A percentile compares a stretch with the other conserved stretches of the same genome.
phyloP scores from a whole-genome alignment of 2,329 filamentous ascomycete species.

The Chaetothyriales sp. region DNA sequence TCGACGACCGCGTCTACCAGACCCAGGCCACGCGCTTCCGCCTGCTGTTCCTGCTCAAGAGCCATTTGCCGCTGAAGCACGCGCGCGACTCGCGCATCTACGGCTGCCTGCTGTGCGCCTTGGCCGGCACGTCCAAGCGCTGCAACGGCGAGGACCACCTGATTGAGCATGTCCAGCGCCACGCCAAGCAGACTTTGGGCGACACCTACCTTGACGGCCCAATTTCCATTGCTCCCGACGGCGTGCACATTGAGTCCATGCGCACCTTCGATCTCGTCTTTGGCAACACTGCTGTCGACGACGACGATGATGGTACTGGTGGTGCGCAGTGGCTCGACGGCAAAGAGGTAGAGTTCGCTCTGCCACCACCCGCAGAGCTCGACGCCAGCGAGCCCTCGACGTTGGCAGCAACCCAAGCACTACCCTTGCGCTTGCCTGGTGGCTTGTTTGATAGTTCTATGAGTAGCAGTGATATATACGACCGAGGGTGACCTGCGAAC shows the following conservation, averaged over 20 bases:
- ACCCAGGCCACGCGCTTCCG: constrained; percentile 6
- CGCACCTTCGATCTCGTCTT: constrained; percentile 9
- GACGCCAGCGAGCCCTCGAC: background rate
- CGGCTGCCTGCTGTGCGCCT: constrained; percentile 7
- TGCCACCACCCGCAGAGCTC: background rate
- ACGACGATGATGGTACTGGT: background rate
- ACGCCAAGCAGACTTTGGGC: constrained; percentile 1
- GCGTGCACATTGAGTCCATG: constrained; percentile 5
- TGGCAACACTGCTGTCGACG: background rate
- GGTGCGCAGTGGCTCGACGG: background rate
- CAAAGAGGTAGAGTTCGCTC: background rate
- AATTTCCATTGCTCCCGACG: constrained; percentile 4
- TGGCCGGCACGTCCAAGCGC: background rate
- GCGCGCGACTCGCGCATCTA: constrained; percentile 4
- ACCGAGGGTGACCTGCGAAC: too few relatives aligned
- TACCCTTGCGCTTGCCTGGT: too few relatives aligned
- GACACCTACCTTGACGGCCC: constrained; percentile 5
- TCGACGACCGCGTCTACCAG: constrained; percentile 7
- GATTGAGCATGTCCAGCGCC: constrained; percentile 7
- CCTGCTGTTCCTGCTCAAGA: constrained; percentile 8
- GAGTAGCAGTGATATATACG: too few relatives aligned
- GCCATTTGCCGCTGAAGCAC: constrained; percentile 4
- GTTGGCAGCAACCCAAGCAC: background rate
- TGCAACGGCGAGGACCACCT: constrained; percentile 6
- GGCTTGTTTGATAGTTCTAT: too few relatives aligned